These are phyloP conservation scores for Chrysoporthe deuterocubensis DNA, from an alignment of 2,329 filamentous ascomycete genomes.

Conservation along the genomic window DNA sequence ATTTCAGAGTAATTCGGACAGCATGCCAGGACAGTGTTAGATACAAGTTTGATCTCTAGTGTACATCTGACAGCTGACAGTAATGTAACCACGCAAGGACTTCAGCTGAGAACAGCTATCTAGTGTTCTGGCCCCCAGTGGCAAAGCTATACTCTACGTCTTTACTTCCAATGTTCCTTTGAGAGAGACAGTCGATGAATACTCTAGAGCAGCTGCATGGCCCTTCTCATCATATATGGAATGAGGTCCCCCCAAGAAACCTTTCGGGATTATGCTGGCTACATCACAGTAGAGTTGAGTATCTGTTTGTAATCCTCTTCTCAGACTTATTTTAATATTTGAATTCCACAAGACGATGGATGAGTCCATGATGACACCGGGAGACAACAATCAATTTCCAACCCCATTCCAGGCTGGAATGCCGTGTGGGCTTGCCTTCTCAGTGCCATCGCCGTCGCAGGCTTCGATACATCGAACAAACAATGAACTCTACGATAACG, in stretches of 20 bases:
- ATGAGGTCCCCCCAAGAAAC: neutral
- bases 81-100: neutral
- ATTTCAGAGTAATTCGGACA: neutral
- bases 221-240: neutral
- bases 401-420: neutral
- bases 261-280: neutral
- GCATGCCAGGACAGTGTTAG: neutral
- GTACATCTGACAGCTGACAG: neutral
- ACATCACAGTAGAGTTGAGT: neutral
- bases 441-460: neutral
- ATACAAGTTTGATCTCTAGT: neutral
- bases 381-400: neutral
- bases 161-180: neutral
- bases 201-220: neutral
- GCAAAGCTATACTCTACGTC: neutral
- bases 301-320: neutral
- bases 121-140: neutral
- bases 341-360: neutral
- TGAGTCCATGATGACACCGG: neutral
- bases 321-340: neutral
- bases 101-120: neutral
- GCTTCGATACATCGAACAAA: neutral
- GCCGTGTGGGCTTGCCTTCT: neutral
- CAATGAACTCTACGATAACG: neutral
- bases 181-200: neutral